Conservation (phyloP, 2,329 filamentous ascomycete genomes). For the Dactylonectria estremocensis region DNA sequence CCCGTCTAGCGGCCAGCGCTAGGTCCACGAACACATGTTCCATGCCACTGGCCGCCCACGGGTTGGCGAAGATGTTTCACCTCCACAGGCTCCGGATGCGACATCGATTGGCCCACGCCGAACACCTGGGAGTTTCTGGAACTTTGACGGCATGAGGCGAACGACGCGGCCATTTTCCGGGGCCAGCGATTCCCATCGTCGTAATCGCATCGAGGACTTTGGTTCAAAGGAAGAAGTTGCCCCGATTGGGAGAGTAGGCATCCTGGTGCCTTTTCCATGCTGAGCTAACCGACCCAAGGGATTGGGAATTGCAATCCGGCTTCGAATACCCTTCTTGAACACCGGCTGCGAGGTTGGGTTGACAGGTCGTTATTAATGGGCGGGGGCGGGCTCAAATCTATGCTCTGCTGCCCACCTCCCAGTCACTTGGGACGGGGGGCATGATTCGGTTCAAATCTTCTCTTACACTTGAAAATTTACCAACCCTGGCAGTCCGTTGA, state of each 20-base stretch:
- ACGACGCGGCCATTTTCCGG: conserved; percentile 36
- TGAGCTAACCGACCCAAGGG: conserved; percentile 40
- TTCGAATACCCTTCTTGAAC: conserved; percentile 27
- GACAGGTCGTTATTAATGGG: conserved; percentile 30
- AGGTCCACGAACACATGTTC: conserved; percentile 37
- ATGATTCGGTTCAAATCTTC: conserved; percentile 19
- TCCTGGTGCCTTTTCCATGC: conserved; percentile 42
- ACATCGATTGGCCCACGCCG: conserved; percentile 33
- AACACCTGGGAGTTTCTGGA: conserved; percentile 47
- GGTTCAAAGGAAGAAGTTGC: conserved; percentile 29
- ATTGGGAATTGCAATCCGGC: conserved; percentile 40
- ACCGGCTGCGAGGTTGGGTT: conserved; percentile 22
- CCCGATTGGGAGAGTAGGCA: conserved; percentile 36
- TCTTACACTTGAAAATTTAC: conserved; percentile 20
- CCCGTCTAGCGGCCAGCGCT: conserved; percentile 23
- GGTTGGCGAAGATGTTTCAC: conserved; percentile 45
- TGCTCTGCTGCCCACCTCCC: conserved; percentile 36
- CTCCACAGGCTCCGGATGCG: conserved; percentile 17
- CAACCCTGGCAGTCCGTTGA: conserved; percentile 39
- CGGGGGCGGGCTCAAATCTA: conserved; percentile 41
- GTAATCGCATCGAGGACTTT: conserved; percentile 14
- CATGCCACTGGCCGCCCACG: conserved; percentile 26
- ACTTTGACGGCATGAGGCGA: conserved; percentile 40
- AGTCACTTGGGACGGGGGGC: conserved; percentile 22
- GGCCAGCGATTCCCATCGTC: conserved; percentile 33